Evolutionary conservation across 2,329 filamentous ascomycete genomes (phyloP), one percentile per base, ranked within the genome.

Genomic region (Uncinocarpus reesii): DNA sequence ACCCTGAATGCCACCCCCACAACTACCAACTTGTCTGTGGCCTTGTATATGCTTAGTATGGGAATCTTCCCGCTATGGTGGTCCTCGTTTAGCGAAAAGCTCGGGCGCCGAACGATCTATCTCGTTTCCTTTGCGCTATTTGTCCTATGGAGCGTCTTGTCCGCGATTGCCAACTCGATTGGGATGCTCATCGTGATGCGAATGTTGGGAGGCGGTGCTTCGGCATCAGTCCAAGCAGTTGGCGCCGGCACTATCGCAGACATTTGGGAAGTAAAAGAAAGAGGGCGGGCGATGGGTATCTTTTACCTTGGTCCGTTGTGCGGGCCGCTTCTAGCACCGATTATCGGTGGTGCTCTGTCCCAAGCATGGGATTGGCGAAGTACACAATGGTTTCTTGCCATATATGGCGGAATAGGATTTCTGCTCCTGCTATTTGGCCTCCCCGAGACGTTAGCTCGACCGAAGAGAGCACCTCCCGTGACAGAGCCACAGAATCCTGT

Each of bases 1-100:
- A 79, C 84, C 18, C 71, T 92, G 36, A 55, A 81, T 54, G 74
- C 80, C 10, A 75, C 76, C 0, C 65, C 77, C 11, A 83, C 84
- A 1, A 68, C 86, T 13, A 79, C 81, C 48, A 93, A 92, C 62
- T 60, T 92, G 49, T 82, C 82, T 0, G 77, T 92, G 0, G 83
- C 86, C 0, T 65, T 90, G 49, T 92, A 89, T 62, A 87, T 92
- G 84, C 71, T 92, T 3, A 71, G 77, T 56, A 86, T 92, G 84
- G 78, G 80, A 48, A 86, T 92, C 37, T 90, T 88, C 56, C 86
- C 86, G 0, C 72, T 93, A 0, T 92, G 86, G 86, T 92, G 84
- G 84, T 86, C 83, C 1, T 82, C 81, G 1, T 88, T 92, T 59
- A 86, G 83, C 7, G 86, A 92, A 57, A 67, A 67, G 3, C 60